A percentile compares a stretch with the other conserved stretches of the same genome.
phyloP scores from a whole-genome alignment of 768 basidiomycete genomes.

The Lepiota brunneoincarnata region DNA sequence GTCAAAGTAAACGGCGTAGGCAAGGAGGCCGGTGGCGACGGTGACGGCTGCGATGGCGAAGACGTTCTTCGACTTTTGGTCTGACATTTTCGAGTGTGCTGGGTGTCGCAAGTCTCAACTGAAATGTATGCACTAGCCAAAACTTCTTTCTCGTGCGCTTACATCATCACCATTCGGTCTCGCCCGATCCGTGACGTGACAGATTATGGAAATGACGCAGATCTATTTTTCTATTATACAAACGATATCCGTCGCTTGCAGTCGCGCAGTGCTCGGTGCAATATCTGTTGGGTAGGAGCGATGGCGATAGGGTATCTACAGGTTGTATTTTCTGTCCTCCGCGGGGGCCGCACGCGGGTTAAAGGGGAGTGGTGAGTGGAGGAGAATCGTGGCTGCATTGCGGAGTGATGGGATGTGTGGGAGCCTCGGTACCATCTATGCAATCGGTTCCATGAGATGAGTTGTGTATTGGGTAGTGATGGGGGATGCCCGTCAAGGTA shows the following conservation, averaged over 20 bases:
- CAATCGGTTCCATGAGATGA: not conserved
- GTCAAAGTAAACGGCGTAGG: conserved; percentile 93
- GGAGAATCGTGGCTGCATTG: too few species aligned
- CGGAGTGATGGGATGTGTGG: too few species aligned
- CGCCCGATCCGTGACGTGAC: conserved; percentile 4
- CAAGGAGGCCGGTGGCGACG: conserved; percentile 59
- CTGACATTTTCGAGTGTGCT: conserved; percentile 29
- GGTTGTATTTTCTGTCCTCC: not conserved
- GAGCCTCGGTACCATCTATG: not conserved
- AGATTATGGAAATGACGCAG: not conserved
- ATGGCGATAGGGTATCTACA: not conserved
- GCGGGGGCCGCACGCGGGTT: not conserved
- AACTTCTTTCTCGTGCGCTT: conserved; percentile 8
- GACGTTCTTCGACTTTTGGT: conserved; percentile 33
- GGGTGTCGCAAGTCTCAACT: not conserved
- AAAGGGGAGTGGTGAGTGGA: too few species aligned
- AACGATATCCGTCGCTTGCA: not conserved
- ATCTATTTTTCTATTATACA: too few species aligned
- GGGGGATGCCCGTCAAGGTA: conserved; percentile 59
- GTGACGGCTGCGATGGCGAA: conserved; percentile 47
- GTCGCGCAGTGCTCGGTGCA: not conserved
- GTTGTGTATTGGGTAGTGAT: not conserved
- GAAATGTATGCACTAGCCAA: too few species aligned
- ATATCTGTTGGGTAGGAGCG: not conserved
- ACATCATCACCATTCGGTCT: conserved; percentile 6